A percentile compares a stretch with the other conserved stretches of the same genome.
Conservation (phyloP, 768 basidiomycete genomes). For the Baorangia bicolor region DNA sequence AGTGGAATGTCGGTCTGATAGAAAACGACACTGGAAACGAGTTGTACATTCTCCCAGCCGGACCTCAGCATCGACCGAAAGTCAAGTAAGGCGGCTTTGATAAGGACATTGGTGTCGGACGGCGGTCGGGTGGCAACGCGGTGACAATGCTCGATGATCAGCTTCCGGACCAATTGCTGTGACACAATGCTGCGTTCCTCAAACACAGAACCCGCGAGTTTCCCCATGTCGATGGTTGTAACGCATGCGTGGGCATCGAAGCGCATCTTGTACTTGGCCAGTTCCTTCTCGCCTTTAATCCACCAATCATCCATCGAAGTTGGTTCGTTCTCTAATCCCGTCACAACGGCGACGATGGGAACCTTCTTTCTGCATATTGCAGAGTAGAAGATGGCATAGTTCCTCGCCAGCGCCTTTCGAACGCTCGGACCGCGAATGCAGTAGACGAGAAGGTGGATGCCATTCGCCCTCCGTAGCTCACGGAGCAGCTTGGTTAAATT, state of each 20-base stretch:
- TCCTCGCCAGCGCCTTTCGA: conserved; percentile 25
- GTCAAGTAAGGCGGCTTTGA: conserved; percentile 28
- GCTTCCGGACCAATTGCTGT: conserved; percentile 16
- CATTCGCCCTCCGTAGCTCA: conserved; percentile 28
- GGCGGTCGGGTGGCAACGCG: conserved; percentile 14
- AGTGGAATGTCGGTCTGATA: conserved; percentile 14
- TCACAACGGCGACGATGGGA: conserved; percentile 33
- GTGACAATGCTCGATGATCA: conserved; percentile 23
- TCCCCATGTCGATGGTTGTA: conserved; percentile 32
- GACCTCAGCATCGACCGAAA: conserved; percentile 28
- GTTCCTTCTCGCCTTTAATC: conserved; percentile 31
- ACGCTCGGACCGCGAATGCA: conserved; percentile 33
- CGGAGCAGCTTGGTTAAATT: conserved; percentile 30
- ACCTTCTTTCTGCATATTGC: conserved; percentile 32
- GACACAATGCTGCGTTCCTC: conserved; percentile 21
- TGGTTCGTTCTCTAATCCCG: conserved; percentile 34
- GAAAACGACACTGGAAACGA: conserved; percentile 19
- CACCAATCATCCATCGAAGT: conserved; percentile 39
- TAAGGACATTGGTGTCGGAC: conserved; percentile 19
- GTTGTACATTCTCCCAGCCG: conserved; percentile 24
- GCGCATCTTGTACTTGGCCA: conserved; percentile 35
- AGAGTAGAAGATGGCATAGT: conserved; percentile 33
- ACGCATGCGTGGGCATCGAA: conserved; percentile 44
- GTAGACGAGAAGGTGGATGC: conserved; percentile 33
- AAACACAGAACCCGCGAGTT: conserved; percentile 14